A percentile compares a stretch with the other conserved stretches of the same genome.
phyloP scores from a whole-genome alignment of 208 protist species.

The Tetramitus jugosus region DNA sequence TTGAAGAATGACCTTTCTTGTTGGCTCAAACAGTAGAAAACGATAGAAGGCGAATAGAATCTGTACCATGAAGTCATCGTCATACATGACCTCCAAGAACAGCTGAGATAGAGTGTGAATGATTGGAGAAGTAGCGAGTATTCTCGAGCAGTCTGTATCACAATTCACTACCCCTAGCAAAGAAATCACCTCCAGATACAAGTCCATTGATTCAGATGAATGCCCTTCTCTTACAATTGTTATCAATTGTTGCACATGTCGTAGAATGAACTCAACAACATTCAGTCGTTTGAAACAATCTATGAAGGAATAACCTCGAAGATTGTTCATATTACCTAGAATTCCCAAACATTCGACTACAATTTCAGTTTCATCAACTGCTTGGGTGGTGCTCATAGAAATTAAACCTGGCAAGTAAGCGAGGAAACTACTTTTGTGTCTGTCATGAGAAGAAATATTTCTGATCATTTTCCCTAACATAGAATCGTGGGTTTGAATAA shows the following conservation, averaged over 20 bases:
- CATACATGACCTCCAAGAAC: too few species aligned
- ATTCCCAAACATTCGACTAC: slow-evolving; percentile 30
- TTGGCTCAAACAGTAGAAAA: too few species aligned
- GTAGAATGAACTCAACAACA: slow-evolving; percentile 28
- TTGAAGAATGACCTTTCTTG: too few species aligned
- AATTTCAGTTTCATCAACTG: slow-evolving; percentile 15
- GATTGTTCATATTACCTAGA: slow-evolving; percentile 15
- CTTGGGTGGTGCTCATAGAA: slow-evolving; percentile 17
- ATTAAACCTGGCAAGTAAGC: slow-evolving; percentile 19
- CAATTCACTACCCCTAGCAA: slow-evolving; percentile 16
- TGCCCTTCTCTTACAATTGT: slow-evolving; percentile 30
- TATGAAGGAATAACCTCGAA: background rate
- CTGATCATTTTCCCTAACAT: slow-evolving; percentile 28
- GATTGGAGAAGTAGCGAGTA: too few species aligned
- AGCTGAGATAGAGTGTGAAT: too few species aligned
- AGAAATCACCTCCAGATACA: slow-evolving; percentile 33
- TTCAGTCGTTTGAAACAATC: slow-evolving; percentile 12
- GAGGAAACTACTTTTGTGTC: background rate
- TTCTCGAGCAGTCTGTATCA: background rate
- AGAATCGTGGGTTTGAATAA: slow-evolving; percentile 19
- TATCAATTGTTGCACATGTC: background rate
- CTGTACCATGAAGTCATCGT: too few species aligned
- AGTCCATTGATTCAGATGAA: too few species aligned
- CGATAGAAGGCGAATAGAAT: too few species aligned
- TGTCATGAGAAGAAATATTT: slow-evolving; percentile 25